Evolutionary conservation across 129 eudicot genomes (phyloP).

Genomic region (Centaurea solstitialis): DNA sequence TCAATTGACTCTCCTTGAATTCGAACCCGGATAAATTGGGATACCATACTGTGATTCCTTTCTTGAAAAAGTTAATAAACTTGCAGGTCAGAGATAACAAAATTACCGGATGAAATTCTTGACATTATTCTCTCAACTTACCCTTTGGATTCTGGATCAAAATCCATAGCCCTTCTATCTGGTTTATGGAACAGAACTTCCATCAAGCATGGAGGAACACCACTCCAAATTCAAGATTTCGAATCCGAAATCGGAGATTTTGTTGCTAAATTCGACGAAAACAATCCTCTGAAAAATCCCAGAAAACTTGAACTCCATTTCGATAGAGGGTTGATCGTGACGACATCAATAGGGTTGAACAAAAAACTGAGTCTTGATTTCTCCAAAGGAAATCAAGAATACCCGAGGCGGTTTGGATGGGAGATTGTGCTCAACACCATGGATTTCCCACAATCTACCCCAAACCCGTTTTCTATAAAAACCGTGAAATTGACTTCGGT

Average conservation of each 20-base stretch:
- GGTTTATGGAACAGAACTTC: slow-evolving; percentile 18
- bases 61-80: too few species aligned
- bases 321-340: slow-evolving; percentile 4
- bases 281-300: slow-evolving; percentile 21
- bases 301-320: slow-evolving; percentile 16
- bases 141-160: slow-evolving; percentile 35
- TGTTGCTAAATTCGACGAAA: neutral
- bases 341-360: slow-evolving; percentile 15
- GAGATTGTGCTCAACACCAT: slow-evolving; percentile 21
- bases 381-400: slow-evolving; percentile 20
- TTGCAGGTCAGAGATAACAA: slow-evolving; percentile 21
- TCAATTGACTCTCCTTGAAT: too few species aligned
- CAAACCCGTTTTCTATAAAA: slow-evolving; percentile 3
- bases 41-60: neutral
- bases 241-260: neutral
- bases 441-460: slow-evolving; percentile 16
- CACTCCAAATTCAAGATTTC: slow-evolving; percentile 14
- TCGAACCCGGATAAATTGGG: too few species aligned
- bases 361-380: slow-evolving; percentile 27
- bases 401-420: slow-evolving; percentile 29
- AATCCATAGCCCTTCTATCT: slow-evolving; percentile 19
- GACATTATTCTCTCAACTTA: slow-evolving; percentile 19
- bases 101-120: slow-evolving; percentile 29
- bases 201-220: slow-evolving; percentile 12
- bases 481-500: slow-evolving; percentile 23